These are phyloP conservation scores for Neurospora sp. DNA, from an alignment of 2,329 filamentous ascomycete genomes.

Conservation along the genomic window DNA sequence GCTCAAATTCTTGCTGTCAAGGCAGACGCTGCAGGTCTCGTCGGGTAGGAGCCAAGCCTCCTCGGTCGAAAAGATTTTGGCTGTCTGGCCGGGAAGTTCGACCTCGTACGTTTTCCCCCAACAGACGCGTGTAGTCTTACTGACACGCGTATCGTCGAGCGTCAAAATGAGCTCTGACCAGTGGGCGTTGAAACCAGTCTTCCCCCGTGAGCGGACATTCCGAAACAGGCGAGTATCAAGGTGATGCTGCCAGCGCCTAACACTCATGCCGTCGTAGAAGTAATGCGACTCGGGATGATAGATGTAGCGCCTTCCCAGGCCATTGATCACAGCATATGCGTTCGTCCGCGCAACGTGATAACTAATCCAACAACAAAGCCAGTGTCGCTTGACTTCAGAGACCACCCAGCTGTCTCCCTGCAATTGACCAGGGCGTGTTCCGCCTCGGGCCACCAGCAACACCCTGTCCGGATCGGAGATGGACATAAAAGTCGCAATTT, in stretches of 20 bases:
- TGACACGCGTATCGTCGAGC: constrained; percentile 5
- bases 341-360: constrained; percentile 16
- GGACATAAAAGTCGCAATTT: constrained; percentile 16
- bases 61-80: constrained; percentile 20
- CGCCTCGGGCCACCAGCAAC: constrained; percentile 21
- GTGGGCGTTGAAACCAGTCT: constrained; percentile 1
- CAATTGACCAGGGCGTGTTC: constrained; percentile 21
- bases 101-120: constrained; percentile 23
- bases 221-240: constrained; percentile 10
- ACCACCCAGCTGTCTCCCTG: constrained; percentile 25
- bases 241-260: constrained; percentile 7
- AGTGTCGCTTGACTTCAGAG: constrained; percentile 17
- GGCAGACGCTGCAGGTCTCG: constrained; percentile 24
- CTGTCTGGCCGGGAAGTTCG: constrained; percentile 18
- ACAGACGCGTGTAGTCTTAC: constrained; percentile 8
- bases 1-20: constrained; percentile 24
- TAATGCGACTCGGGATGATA: constrained; percentile 17
- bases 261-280: neutral
- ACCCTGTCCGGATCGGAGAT: constrained; percentile 21
- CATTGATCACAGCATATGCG: constrained; percentile 21
- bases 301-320: constrained; percentile 25
- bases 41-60: constrained; percentile 25
- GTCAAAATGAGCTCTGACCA: constrained; percentile 6
- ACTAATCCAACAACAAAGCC: constrained; percentile 24
- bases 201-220: constrained; percentile 6